Evolutionary conservation across 192 early-diverging fungal species (phyloP).

Genomic region (Geosiphon pyriformis): DNA sequence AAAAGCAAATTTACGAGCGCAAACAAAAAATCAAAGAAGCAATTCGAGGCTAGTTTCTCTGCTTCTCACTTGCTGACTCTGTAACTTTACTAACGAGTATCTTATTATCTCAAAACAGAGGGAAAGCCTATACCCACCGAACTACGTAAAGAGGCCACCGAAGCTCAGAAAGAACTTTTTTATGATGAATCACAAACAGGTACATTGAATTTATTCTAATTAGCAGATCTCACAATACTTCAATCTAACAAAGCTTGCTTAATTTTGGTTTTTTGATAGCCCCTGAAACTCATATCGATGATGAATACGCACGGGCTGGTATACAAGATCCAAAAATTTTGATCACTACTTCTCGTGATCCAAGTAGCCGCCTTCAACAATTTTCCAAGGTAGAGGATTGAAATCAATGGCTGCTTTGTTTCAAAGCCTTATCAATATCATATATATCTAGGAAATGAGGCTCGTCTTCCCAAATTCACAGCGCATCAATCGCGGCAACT

Average conservation of each 20-base stretch:
- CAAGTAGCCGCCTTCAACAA: conserved; percentile 85
- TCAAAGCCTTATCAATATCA: background rate
- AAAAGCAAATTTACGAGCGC: conserved; percentile 84
- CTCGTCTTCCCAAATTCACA: conserved; percentile 94
- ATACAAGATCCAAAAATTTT: conserved; percentile 92
- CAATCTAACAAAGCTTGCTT: background rate
- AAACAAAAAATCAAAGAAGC: conserved; percentile 94
- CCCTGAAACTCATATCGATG: conserved; percentile 82
- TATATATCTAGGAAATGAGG: conserved; percentile 67
- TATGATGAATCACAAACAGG: conserved; percentile 86
- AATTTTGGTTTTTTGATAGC: conserved; percentile 28
- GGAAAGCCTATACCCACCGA: conserved; percentile 87
- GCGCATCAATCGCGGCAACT: conserved; percentile 95
- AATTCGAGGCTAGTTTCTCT: conserved; percentile 57
- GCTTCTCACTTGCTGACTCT: too few species aligned
- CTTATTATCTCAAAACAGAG: conserved; percentile 53
- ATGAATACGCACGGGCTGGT: conserved; percentile 95
- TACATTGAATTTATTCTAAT: conserved; percentile 21
- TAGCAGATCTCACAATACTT: background rate
- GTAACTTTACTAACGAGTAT: too few species aligned
- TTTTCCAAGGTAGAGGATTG: conserved; percentile 71
- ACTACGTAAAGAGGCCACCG: conserved; percentile 69
- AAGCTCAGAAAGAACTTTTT: conserved; percentile 70
- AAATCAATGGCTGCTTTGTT: background rate
- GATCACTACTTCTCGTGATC: conserved; percentile 94